phyloP scores from a whole-genome alignment of 768 basidiomycete species.

The Pisolithus sp. region DNA sequence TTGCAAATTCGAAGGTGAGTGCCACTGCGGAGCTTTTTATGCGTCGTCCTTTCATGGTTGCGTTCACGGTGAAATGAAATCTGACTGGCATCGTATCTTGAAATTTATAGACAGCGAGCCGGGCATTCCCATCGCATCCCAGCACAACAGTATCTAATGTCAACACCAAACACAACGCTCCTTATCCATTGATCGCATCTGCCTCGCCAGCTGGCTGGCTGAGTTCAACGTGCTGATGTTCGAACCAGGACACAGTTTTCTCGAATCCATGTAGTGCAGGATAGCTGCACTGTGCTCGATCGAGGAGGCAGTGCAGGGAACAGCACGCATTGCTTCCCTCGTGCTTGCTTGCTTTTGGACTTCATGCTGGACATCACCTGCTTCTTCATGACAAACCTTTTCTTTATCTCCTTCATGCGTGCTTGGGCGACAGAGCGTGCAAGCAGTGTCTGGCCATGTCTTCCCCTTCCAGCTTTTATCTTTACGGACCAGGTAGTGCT shows the following conservation, averaged over 20 bases:
- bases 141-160: not conserved
- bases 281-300: no score
- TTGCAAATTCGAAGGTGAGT: conserved; percentile 2
- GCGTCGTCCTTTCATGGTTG: not conserved
- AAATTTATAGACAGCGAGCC: not conserved
- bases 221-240: no score
- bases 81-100: not conserved
- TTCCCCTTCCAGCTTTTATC: not conserved
- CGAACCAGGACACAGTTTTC: no score
- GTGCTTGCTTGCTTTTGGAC: no score
- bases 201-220: not conserved
- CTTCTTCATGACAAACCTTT: no score
- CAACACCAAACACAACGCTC: not conserved
- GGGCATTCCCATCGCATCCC: not conserved
- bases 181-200: not conserved
- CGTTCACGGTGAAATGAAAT: not conserved
- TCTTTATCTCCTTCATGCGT: no score
- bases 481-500: not conserved
- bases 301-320: no score
- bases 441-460: not conserved
- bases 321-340: no score
- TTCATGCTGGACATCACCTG: no score
- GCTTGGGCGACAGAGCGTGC: not conserved
- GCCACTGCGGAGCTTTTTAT: not conserved
- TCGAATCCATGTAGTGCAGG: no score